Percentiles rank a stretch among this genome's conserved stretches.
phyloP scores from a whole-genome alignment of 1,139 yeast species.

The Arxiozyma heterogenica region DNA sequence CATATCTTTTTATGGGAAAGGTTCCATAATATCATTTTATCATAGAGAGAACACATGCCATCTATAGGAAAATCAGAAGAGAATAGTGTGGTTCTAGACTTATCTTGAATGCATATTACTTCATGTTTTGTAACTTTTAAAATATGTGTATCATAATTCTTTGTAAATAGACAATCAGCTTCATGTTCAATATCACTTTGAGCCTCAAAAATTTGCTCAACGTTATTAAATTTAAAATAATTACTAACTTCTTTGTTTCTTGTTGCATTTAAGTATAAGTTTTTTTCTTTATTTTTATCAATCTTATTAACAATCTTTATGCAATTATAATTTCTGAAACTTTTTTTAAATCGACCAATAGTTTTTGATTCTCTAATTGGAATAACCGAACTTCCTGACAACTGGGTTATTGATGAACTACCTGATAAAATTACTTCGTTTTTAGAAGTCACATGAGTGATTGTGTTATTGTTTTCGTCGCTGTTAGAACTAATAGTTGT shows the following conservation, averaged over 20 bases:
- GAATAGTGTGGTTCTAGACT: not conserved
- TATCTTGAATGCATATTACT: not conserved
- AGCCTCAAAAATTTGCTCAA: not conserved
- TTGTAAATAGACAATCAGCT: not conserved
- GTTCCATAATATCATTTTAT: not conserved
- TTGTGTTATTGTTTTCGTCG: not conserved
- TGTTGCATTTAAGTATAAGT: not conserved
- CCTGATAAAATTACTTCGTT: slow-evolving; percentile 3
- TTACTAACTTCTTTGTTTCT: not conserved
- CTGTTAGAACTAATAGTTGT: slow-evolving; percentile 1
- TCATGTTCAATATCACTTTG: not conserved
- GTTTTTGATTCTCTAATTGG: slow-evolving; percentile 1
- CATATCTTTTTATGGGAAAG: not conserved
- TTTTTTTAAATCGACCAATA: not conserved
- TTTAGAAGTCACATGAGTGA: not conserved
- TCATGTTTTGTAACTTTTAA: not conserved
- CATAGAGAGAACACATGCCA: not conserved
- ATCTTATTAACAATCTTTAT: not conserved
- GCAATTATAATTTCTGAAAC: not conserved
- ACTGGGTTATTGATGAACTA: slow-evolving; percentile 1
- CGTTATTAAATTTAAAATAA: not conserved
- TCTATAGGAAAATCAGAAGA: not conserved
- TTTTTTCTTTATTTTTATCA: not conserved
- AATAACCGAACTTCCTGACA: not conserved
- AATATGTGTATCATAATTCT: not conserved